These are phyloP conservation scores for Gypsophila paniculata DNA, from an alignment of 179 eudicot genomes.

Conservation along the genomic window DNA sequence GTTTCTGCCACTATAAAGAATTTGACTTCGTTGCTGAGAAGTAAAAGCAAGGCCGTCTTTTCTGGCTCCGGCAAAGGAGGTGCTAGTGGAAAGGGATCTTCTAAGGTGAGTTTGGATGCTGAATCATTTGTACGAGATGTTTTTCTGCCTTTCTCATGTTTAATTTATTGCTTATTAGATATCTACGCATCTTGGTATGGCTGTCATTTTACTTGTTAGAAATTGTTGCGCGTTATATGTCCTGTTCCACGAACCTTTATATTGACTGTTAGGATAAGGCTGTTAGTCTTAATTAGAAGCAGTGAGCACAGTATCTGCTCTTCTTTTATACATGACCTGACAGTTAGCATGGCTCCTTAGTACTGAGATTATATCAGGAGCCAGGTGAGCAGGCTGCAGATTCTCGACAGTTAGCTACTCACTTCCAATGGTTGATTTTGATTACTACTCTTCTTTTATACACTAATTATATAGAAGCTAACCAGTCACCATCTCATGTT, in stretches of 20 bases:
- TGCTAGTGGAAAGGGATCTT: conserved; percentile 62
- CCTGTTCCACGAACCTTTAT: not conserved
- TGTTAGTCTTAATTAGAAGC: too few species aligned
- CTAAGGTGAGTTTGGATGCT: conserved; percentile 56
- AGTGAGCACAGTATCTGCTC: too few species aligned
- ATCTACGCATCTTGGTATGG: not conserved
- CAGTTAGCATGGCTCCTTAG: too few species aligned
- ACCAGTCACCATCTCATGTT: not conserved
- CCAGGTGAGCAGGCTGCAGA: too few species aligned
- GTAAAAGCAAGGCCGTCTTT: conserved; percentile 49
- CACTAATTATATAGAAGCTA: too few species aligned
- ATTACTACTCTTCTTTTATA: too few species aligned
- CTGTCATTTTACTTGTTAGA: conserved; percentile 2
- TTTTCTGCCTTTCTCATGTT: not conserved
- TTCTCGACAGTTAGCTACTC: too few species aligned
- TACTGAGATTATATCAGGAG: too few species aligned
- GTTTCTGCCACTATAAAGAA: conserved; percentile 93
- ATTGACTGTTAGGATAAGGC: not conserved
- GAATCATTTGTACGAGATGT: not conserved
- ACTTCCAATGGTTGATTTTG: too few species aligned
- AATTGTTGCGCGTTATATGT: not conserved
- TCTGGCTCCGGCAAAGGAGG: conserved; percentile 60
- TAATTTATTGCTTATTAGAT: conserved; percentile 11
- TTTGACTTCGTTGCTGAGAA: conserved; percentile 62
- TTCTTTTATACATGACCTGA: too few species aligned